A percentile compares a stretch with the other conserved stretches of the same genome.
These are phyloP conservation scores for Corymbia maculata DNA, from an alignment of 345 rosid genomes.

Conservation along the genomic window DNA sequence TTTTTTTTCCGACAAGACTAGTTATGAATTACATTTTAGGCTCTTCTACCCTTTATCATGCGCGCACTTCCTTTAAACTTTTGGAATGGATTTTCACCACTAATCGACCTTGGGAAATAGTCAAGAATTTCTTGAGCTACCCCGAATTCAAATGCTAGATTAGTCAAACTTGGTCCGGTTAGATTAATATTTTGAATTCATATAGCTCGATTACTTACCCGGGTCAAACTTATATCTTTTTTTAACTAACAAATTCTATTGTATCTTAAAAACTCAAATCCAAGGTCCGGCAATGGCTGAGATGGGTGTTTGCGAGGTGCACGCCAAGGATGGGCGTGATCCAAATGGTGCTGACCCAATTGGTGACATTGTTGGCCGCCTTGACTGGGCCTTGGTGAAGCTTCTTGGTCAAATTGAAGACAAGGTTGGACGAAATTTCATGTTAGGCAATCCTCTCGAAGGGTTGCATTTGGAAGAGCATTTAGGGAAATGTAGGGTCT, in stretches of 20 bases:
- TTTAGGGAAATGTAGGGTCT: too few relatives aligned
- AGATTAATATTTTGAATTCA: neutral
- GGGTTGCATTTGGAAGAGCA: too few relatives aligned
- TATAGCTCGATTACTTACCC: neutral
- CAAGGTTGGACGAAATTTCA: slow-evolving; percentile 78
- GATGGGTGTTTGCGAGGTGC: slow-evolving; percentile 71
- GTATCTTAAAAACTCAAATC: neutral
- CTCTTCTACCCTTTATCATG: too few relatives aligned
- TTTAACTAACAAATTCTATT: too few relatives aligned
- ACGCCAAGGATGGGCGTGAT: slow-evolving; percentile 82
- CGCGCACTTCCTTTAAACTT: too few relatives aligned
- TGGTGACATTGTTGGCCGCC: slow-evolving; percentile 81
- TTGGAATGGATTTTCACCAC: neutral
- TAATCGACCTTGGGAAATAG: too few relatives aligned
- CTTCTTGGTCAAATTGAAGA: slow-evolving; percentile 58
- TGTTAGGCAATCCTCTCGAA: slow-evolving; percentile 84
- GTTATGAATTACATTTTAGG: fast-evolving
- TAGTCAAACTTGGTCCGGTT: neutral
- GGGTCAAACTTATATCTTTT: neutral
- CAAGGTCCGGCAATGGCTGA: slow-evolving; percentile 70
- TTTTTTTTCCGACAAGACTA: too few relatives aligned
- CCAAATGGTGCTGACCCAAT: slow-evolving; percentile 86
- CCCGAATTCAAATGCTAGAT: too few relatives aligned
- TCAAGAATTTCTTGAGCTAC: too few relatives aligned
- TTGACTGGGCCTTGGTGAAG: slow-evolving; percentile 71